These are phyloP conservation scores for Pseudogymnoascus sp. DNA, from an alignment of 2,329 filamentous ascomycete genomes.

Conservation along the genomic window DNA sequence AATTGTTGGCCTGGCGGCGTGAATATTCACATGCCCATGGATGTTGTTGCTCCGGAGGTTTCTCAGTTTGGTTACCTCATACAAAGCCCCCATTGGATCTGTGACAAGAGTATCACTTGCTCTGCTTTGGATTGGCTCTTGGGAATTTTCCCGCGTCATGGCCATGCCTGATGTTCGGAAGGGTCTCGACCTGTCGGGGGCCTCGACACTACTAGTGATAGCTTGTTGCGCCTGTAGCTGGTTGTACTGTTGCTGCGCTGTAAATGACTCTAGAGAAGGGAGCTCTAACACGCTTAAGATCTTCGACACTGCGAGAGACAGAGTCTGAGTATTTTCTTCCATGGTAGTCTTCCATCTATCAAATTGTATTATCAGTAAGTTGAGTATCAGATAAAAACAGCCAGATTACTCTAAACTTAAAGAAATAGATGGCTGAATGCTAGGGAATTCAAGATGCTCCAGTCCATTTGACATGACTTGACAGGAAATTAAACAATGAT, in stretches of 20 bases:
- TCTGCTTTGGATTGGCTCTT: constrained; percentile 26
- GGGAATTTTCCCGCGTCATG: constrained; percentile 35
- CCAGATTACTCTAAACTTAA: background rate
- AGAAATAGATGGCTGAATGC: background rate
- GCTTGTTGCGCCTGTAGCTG: constrained; percentile 10
- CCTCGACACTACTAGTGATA: background rate
- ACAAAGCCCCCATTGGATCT: constrained; percentile 43
- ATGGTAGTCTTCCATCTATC: constrained; percentile 38
- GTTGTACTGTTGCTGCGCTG: background rate
- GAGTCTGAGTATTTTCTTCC: constrained; percentile 32
- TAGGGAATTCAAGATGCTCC: background rate
- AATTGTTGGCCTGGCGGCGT: background rate
- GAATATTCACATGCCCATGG: constrained; percentile 28
- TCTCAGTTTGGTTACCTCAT: constrained; percentile 44
- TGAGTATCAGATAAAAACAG: background rate
- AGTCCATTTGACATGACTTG: no score
- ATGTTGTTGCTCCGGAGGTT: constrained; percentile 29
- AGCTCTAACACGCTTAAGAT: constrained; percentile 36
- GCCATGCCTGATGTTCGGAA: constrained; percentile 30
- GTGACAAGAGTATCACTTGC: constrained; percentile 20
- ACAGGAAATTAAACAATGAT: background rate
- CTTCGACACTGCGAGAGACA: constrained; percentile 37
- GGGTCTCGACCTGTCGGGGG: constrained; percentile 18
- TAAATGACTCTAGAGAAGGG: constrained; percentile 32
- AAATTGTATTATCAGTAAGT: background rate